Base-by-base conservation (phyloP, 2,329 filamentous ascomycete genomes). In the Trichophyton rubrum region DNA sequence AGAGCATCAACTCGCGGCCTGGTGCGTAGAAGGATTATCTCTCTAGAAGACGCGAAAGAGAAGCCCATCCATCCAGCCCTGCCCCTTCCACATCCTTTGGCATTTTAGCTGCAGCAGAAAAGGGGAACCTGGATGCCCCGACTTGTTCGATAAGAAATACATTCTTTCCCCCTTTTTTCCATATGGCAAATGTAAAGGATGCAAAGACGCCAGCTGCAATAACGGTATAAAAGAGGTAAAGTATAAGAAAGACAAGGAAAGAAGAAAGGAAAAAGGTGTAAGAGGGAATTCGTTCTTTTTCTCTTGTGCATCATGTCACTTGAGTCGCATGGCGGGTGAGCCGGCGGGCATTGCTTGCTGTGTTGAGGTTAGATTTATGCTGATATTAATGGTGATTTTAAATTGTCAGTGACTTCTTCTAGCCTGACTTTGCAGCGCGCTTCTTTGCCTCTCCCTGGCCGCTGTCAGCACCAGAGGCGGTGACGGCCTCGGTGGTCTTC, bases 401-500 rank as follows among this genome's bases (percentile, higher is more conserved):
- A 5, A 15, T n/a, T 30, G 30, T 22, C 22, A 6, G 3, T 15
- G 5, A 2, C 55, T 20, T 9, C 45, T 24, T 24, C 40, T 57
- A 43, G 27, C 55, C 35, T 15, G 55, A 40, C 55, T 57, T 57
- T 7, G 35, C 55, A 17, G 81, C 78, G 67, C 83, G 78, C 80
- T 85, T 85, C 74, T 82, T 84, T 59, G 80, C 78, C 70, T 83
- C 82, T 59, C 79, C 76, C 84, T 95, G 89, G 66, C 83, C 86
- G 80, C 93, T 90, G 68, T 85, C 86, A 53, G 88, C 77, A 58
- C 81, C 81, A 61, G 79, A 80, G 63, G 79, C 77, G 62, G 81
- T 78, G 59, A 81, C 81, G 4, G 51, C 51, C 68, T 82, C 85
- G 68, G 85, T 13, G 27, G n/a, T 35, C 33, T 58, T 83, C 85